phyloP scores from a whole-genome alignment of 108 stramenopile genomes.

The Licmophora abbreviata region DNA sequence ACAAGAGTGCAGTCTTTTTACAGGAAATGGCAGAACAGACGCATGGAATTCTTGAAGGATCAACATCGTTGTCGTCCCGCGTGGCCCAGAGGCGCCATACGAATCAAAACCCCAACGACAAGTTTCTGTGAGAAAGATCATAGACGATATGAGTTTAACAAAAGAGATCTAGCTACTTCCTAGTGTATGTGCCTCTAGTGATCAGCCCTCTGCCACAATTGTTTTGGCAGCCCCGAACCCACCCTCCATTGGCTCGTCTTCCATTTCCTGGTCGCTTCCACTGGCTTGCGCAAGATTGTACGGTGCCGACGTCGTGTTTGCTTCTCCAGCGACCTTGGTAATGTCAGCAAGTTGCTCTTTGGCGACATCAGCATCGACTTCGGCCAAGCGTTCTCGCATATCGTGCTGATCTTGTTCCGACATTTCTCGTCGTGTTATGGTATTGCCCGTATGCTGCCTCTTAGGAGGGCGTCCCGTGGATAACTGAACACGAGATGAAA shows the following conservation, averaged over 20 bases:
- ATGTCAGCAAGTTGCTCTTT: constrained; percentile 47
- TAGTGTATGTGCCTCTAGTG: neutral
- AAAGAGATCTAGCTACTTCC: neutral
- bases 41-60: constrained; percentile 10
- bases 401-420: constrained; percentile 43
- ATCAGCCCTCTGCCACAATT: neutral
- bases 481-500: constrained; percentile 68
- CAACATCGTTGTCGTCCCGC: constrained; percentile 14
- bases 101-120: constrained; percentile 13
- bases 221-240: neutral
- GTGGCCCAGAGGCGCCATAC: constrained; percentile 39
- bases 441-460: constrained; percentile 21
- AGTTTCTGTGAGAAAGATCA: neutral
- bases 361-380: constrained; percentile 69
- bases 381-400: constrained; percentile 46
- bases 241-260: neutral
- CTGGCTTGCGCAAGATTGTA: neutral
- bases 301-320: too few relatives aligned
- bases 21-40: constrained; percentile 5
- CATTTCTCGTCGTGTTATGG: constrained; percentile 30
- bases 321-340: neutral
- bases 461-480: constrained; percentile 62
- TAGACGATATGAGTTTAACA: neutral
- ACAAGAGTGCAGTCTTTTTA: constrained; percentile 7
- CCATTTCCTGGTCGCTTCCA: constrained; percentile 5